Base-by-base conservation (phyloP, 306 rosid genomes). In the Macrotyloma uniflorum region DNA sequence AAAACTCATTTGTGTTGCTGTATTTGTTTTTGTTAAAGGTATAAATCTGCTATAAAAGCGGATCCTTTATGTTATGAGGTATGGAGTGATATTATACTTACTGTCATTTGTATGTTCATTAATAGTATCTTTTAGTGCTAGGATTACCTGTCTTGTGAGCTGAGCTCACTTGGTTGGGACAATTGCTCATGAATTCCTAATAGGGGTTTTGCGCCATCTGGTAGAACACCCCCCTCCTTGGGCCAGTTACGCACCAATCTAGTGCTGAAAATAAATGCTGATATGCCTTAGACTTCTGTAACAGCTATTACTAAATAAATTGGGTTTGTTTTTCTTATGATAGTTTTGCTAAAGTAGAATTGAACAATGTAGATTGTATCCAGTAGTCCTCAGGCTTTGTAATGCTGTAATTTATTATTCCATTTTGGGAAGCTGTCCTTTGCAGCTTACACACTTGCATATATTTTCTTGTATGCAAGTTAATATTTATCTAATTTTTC, bases 31-130 rank as follows among this genome's bases (percentile, higher is more conserved):
- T 77, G 33, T 80, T 83, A 6, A 83, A 93, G 99, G 98, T 95
- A 91, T 74, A 93, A 88, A 91, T 97, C 99, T 75, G 98, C 99
- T 69, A 86, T 95, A 72, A 95, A 88, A 83, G 94, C 97, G 0
- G 99, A 95, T 83, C 99, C 99, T 76, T 81, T 95, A 81, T 93
- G 99, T 84, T 95, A 95, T 78, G 99, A 95, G 99, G 97, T 93
- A 88, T 67, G 26, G 18, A 38, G 66, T 62, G n/a, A 71, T 80
- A 64, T 77, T 82, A 45, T 76, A 50, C 28, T 72, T 67, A n/a
- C 33, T 78, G 15, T 46, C 36, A 62, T 82, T 50, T 66, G 5
- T 68, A 26, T 51, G 66, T n/a, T 66, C 32, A 18, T 77, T 75
- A 49, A 23, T 72, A 61, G 69, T 50, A 15, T 67, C 32, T 57